Evolutionary conservation across 2,329 filamentous ascomycete genomes (phyloP).

Genomic region (Lojkania enalia): DNA sequence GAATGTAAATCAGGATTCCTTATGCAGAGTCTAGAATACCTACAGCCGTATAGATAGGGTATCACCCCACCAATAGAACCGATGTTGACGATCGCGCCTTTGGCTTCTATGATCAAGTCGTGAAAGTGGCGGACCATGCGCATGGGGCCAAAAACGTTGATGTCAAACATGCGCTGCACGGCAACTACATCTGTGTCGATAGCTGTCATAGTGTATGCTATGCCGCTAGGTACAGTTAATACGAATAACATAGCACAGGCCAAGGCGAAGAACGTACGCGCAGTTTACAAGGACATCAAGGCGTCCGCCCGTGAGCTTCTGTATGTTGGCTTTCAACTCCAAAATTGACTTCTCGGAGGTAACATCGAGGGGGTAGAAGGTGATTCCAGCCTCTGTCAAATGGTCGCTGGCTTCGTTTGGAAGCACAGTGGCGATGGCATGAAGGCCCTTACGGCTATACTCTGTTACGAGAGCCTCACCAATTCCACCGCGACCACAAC

Average conservation of each 20-base stretch:
- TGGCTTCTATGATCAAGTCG: not conserved
- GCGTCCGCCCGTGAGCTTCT: slow-evolving; percentile 29
- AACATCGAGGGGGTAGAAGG: not conserved
- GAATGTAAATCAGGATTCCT: too few species aligned
- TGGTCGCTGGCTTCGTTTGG: not conserved
- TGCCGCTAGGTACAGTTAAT: not conserved
- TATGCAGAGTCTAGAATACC: too few species aligned
- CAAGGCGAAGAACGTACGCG: slow-evolving; percentile 55
- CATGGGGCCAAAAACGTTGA: not conserved
- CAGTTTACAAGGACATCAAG: slow-evolving; percentile 59
- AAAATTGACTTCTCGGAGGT: not conserved
- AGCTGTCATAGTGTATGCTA: not conserved
- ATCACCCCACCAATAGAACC: not conserved
- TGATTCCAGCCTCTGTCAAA: not conserved
- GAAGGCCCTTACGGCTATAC: not conserved
- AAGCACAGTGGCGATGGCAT: not conserved
- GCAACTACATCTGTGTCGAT: slow-evolving; percentile 46
- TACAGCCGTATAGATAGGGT: not conserved
- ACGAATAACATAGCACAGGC: slow-evolving; percentile 44
- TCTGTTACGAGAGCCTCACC: not conserved
- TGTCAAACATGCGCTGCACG: not conserved
- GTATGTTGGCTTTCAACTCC: not conserved
- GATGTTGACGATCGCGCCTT: not conserved
- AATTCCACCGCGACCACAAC: not conserved
- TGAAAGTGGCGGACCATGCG: not conserved